These are phyloP conservation scores for Fusarium agapanthi DNA, from an alignment of 2,329 filamentous ascomycete genomes.

Conservation along the genomic window DNA sequence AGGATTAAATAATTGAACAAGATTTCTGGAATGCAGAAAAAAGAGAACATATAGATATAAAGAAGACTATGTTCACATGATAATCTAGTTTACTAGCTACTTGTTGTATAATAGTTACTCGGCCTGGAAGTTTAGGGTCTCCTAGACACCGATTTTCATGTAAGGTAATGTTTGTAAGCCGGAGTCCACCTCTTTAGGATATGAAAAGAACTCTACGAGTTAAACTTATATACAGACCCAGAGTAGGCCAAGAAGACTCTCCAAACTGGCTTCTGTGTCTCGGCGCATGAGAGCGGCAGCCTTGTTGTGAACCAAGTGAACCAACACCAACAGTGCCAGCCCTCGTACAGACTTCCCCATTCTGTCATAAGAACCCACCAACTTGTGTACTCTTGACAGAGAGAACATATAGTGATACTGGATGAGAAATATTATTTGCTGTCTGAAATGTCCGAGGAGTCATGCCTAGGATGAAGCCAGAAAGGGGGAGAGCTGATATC, in stretches of 20 bases:
- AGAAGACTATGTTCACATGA: not conserved
- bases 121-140: too few species aligned
- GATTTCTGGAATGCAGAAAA: not conserved
- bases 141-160: not conserved
- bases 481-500: not conserved
- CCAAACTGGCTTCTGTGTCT: rapidly evolving
- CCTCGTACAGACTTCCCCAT: rapidly evolving
- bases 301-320: not conserved
- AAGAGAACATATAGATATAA: not conserved
- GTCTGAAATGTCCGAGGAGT: not conserved
- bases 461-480: not conserved
- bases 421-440: rapidly evolving
- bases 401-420: rapidly evolving
- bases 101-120: not conserved
- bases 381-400: rapidly evolving
- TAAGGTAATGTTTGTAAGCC: too few species aligned
- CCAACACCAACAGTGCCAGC: not conserved
- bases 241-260: rapidly evolving
- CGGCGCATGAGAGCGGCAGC: rapidly evolving
- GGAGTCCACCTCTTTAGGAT: rapidly evolving
- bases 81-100: too few species aligned
- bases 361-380: not conserved
- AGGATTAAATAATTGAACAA: not conserved
- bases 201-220: not conserved
- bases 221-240: rapidly evolving